Conservation (phyloP, 1,284 basidiomycete species). For the Marasmius fiardii region DNA sequence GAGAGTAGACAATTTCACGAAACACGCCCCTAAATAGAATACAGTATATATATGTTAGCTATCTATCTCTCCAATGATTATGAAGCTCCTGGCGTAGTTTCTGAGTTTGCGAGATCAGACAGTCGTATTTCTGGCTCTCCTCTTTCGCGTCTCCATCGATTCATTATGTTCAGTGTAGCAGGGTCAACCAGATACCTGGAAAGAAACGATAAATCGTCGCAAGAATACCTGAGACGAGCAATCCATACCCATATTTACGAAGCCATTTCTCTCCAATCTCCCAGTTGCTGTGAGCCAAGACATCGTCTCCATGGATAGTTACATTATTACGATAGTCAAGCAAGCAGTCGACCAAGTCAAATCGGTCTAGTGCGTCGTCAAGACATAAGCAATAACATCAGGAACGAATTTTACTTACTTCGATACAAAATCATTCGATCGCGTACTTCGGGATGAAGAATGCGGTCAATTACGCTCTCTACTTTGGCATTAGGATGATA, state of each 20-base stretch:
- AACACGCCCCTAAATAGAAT: neutral
- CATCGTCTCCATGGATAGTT: conserved; percentile 84
- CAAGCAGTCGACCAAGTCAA: conserved; percentile 73
- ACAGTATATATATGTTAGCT: neutral
- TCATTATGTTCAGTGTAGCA: conserved; percentile 58
- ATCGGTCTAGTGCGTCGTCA: conserved; percentile 52
- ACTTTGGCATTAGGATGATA: conserved; percentile 12
- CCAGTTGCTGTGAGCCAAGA: conserved; percentile 85
- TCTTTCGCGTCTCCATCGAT: conserved; percentile 75
- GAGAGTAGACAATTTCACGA: neutral
- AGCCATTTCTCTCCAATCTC: conserved; percentile 84
- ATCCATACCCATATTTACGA: conserved; percentile 69
- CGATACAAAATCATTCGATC: conserved; percentile 87
- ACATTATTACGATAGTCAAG: conserved; percentile 65
- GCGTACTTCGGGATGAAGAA: conserved; percentile 82
- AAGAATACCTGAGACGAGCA: conserved; percentile 1
- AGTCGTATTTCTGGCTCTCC: conserved; percentile 63
- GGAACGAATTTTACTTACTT: conserved; percentile 40
- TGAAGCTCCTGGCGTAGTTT: conserved; percentile 32
- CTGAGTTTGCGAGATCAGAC: conserved; percentile 48
- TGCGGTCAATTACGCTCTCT: conserved; percentile 88
- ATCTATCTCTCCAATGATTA: conserved; percentile 7
- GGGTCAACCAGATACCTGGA: conserved; percentile 69
- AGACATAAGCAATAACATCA: conserved; percentile 17
- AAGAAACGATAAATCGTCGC: conserved; percentile 3